Base-by-base conservation (phyloP, 306 rosid genomes). In the Psophocarpus tetragonolobus region DNA sequence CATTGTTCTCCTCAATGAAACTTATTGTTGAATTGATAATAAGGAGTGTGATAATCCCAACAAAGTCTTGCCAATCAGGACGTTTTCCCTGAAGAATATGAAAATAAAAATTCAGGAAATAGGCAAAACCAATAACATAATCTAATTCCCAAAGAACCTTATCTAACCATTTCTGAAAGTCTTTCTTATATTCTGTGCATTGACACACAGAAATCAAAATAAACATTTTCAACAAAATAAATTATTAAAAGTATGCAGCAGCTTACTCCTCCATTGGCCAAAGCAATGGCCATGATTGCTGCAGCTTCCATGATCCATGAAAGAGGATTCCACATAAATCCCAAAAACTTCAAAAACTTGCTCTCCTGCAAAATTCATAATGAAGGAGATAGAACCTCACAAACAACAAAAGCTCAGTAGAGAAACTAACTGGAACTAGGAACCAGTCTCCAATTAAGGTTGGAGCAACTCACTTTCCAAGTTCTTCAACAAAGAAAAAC, bases 241-340 rank as follows among this genome's bases (percentile, higher is more conserved):
- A 29, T 15, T 23, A 30, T 60, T 18, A 15, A 54, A 20, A 47
- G 73, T 14, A 38, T 41, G 41, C 7, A 24, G 65, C 33, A 70
- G 75, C 91, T 86, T 58, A 90, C 96, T 68, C 93, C 93, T 80
- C 97, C 97, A 76, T 92, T 92, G 69, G 97, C 97, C n/a, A 92
- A 85, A 36, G 92, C 93, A 83, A 92, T 90, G 44, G 97, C 95
- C 95, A 92, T 92, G 50, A 92, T 90, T 45, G 95, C 97, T 66
- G 97, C 97, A 83, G 93, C 90, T 92, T 92, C 97, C 97, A 92
- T 92, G 77, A 92, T 95, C 97, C 97, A 92, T 56, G 97, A 90
- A 30, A 92, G 89, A 88, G 97, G 97, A 78, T 92, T 92, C 97
- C 97, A 92, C 97, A 92, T 92, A 68, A 92, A 92, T 61, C 95